Conservation (phyloP, 345 rosid species). For the Kandelia obovata region DNA sequence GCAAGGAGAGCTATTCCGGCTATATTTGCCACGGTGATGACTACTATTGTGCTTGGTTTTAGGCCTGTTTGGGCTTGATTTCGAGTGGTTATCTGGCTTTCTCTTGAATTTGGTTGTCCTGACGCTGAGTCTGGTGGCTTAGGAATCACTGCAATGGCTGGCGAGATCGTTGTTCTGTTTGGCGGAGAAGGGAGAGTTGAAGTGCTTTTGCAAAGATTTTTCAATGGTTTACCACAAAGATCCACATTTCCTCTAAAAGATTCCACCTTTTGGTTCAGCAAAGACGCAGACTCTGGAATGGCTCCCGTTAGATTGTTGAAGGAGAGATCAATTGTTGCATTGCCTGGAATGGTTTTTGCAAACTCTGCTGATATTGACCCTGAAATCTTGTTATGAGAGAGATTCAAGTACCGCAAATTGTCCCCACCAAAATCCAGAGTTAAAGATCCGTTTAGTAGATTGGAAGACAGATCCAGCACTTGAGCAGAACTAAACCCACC, state of each 20-base stretch:
- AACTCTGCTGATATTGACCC: constrained; percentile 58
- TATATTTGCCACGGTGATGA: constrained; percentile 54
- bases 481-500: constrained; percentile 49
- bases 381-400: constrained; percentile 69
- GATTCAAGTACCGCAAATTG: constrained; percentile 51
- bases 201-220: constrained; percentile 69
- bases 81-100: constrained; percentile 6
- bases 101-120: constrained; percentile 20
- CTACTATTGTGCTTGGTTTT: constrained; percentile 67
- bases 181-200: constrained; percentile 76
- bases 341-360: constrained; percentile 48
- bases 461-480: constrained; percentile 75
- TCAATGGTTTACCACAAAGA: constrained; percentile 81
- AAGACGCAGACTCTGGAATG: constrained; percentile 53
- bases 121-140: constrained; percentile 40
- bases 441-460: constrained; percentile 63
- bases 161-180: constrained; percentile 53
- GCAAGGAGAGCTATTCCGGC: constrained; percentile 63
- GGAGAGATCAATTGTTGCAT: constrained; percentile 65
- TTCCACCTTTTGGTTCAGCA: constrained; percentile 53
- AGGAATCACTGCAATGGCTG: constrained; percentile 93
- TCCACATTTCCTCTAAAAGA: constrained; percentile 58
- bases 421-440: constrained; percentile 58
- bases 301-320: constrained; percentile 84
- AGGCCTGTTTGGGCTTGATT: constrained; percentile 40